phyloP scores from a whole-genome alignment of 2,329 filamentous ascomycete species.

The Coniochaeta sp. region DNA sequence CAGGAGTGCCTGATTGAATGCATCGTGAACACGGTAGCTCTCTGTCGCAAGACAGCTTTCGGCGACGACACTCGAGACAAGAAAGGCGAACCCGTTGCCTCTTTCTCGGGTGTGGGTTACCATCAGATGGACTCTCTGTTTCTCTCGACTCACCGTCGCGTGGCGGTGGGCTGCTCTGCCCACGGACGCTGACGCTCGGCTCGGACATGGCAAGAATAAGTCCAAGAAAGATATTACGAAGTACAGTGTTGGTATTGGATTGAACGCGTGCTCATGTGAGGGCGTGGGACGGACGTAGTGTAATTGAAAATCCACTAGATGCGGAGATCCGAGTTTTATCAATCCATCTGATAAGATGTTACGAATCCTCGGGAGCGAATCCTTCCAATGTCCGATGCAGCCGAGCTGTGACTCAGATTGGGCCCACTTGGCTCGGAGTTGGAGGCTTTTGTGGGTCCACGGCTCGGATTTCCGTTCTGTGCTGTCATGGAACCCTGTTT shows the following conservation, averaged over 20 bases:
- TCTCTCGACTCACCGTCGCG: conserved; percentile 13
- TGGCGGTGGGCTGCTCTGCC: conserved; percentile 8
- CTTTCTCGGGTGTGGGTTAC: conserved; percentile 40
- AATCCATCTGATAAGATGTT: conserved; percentile 12
- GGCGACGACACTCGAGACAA: conserved; percentile 52
- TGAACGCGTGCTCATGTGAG: conserved; percentile 5
- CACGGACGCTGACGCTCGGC: conserved; percentile 13
- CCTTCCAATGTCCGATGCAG: conserved; percentile 37
- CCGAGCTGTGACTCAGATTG: conserved; percentile 41
- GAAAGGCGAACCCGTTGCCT: conserved; percentile 52
- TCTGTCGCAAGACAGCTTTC: conserved; percentile 55
- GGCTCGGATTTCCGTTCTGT: conserved; percentile 17
- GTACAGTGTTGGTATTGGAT: no score
- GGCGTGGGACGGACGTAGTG: neutral
- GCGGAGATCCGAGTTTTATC: conserved; percentile 9
- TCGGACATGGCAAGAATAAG: conserved; percentile 14
- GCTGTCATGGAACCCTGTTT: no score
- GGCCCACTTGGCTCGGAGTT: conserved; percentile 13
- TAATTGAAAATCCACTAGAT: neutral
- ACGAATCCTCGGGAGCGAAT: conserved; percentile 22
- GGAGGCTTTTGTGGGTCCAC: conserved; percentile 13
- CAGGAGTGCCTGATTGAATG: conserved; percentile 54
- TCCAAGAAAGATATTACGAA: neutral
- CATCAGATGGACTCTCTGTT: conserved; percentile 11
- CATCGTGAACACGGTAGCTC: conserved; percentile 56